Conservation (phyloP, 768 basidiomycete species). For the Rhodotorula diobovata region DNA sequence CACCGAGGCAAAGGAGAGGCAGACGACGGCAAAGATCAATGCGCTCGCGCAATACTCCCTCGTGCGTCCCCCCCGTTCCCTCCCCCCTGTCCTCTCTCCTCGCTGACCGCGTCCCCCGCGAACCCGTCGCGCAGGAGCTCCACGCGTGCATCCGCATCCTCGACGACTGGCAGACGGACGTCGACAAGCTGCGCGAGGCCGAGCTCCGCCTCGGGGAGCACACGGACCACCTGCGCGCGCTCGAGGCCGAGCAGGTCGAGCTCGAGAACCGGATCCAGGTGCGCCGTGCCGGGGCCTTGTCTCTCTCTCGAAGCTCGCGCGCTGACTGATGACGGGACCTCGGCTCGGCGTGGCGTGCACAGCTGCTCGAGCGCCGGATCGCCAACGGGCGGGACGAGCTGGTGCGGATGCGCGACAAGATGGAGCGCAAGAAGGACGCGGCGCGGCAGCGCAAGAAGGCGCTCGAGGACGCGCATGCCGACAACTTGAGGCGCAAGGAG, state of each 20-base stretch:
- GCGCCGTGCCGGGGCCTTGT: neutral
- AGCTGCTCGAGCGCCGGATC: slow-evolving; percentile 30
- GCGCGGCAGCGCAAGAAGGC: slow-evolving; percentile 18
- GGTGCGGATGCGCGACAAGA: slow-evolving; percentile 24
- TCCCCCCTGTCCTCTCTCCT: neutral
- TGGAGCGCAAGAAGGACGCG: slow-evolving; percentile 21
- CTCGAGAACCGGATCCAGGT: slow-evolving; percentile 28
- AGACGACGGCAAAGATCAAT: slow-evolving; percentile 28
- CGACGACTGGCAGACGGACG: slow-evolving; percentile 35
- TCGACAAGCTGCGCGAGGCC: slow-evolving; percentile 21
- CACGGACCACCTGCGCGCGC: slow-evolving; percentile 11
- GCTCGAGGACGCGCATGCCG: slow-evolving; percentile 31
- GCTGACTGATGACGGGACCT: neutral
- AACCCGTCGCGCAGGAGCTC: slow-evolving; percentile 20
- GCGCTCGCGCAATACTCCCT: slow-evolving; percentile 18
- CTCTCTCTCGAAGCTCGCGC: too few relatives aligned
- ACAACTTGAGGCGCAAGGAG: slow-evolving; percentile 9
- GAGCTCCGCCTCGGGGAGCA: slow-evolving; percentile 12
- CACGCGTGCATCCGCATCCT: slow-evolving; percentile 27
- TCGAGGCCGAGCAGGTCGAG: slow-evolving; percentile 22
- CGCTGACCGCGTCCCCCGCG: too few relatives aligned
- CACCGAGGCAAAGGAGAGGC: slow-evolving; percentile 26
- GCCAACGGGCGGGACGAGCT: slow-evolving; percentile 30
- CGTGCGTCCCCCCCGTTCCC: neutral
- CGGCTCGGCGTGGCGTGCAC: neutral